Base-by-base conservation (phyloP, 495 filamentous ascomycete species). In the Entonaema liquescens region DNA sequence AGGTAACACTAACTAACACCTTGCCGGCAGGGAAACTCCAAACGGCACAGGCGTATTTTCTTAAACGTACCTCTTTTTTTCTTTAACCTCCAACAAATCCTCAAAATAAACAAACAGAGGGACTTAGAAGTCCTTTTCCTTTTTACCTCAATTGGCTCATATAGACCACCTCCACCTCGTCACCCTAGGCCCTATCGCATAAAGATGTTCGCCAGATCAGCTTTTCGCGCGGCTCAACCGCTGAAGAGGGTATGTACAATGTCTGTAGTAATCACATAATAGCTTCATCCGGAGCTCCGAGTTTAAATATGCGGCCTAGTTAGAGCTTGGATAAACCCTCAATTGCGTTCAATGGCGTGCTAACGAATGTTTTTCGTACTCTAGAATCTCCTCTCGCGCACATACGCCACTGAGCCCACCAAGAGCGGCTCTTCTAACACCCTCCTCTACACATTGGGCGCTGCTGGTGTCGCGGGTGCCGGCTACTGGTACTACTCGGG, bases 381-480 rank as follows among this genome's bases (percentile, higher is more conserved):
- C 9, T 54, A 73, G 68, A 76, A 60, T 28, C 62, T 84, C 77
- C 74, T 82, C 50, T 78, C 77, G 36, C 84, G 86, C 71, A 77
- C 80, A 52, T 89, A 88, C 71, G 85, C 86, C n/a, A 87, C 86
- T 60, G 84, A 87, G 26, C 74, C 74, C 29, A 55, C 78, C 40
- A 80, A 74, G 56, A 64, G 72, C 63, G 77, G 77, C 31, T 76
- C 81, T 15, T 73, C 80, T 60, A 87, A 83, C 67, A 77, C 76
- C 13, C 54, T 83, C 36, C 76, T 86, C 66, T 83, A 84, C 72
- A 72, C 76, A 52, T 76, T 76, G 7, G 78, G 73, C 54, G 81
- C 75, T 8, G 70, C 61, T 40, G 79, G 79, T 50, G 62, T 82
- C 13, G 85, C 76, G n/a, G 85, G 79, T 31, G 78, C 74, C 42